A percentile compares a stretch with the other conserved stretches of the same genome.
Evolutionary conservation across 768 basidiomycete species (phyloP).

Genomic region (Panus rudis): DNA sequence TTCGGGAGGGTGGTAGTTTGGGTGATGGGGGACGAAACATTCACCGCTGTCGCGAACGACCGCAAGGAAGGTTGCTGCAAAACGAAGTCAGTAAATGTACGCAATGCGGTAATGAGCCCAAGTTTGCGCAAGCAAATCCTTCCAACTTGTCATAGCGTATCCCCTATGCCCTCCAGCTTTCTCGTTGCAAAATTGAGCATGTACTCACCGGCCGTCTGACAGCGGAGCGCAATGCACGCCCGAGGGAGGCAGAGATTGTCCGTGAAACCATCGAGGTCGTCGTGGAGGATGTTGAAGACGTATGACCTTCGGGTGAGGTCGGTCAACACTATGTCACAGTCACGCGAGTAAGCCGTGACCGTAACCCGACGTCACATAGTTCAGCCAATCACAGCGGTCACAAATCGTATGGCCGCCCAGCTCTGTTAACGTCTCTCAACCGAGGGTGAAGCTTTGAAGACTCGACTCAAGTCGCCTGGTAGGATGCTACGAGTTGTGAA

Average conservation of each 20-base stretch:
- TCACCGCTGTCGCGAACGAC: slow-evolving; percentile 68
- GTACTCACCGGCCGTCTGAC: slow-evolving; percentile 30
- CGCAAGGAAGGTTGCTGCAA: slow-evolving; percentile 30
- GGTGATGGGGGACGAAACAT: slow-evolving; percentile 65
- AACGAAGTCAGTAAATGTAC: background rate
- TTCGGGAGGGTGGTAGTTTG: slow-evolving; percentile 90
- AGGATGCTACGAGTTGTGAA: no score
- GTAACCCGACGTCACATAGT: no score
- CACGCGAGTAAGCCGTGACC: no score
- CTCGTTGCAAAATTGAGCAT: background rate
- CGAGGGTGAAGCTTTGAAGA: no score
- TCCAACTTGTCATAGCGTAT: background rate
- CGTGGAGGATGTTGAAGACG: slow-evolving; percentile 22
- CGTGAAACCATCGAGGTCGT: slow-evolving; percentile 39
- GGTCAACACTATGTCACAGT: no score
- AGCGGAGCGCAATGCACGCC: slow-evolving; percentile 35
- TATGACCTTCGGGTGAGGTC: no score
- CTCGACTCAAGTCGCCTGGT: no score
- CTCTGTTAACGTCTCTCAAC: no score
- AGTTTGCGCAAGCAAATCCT: slow-evolving; percentile 3
- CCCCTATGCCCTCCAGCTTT: background rate
- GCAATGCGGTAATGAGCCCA: slow-evolving; percentile 7
- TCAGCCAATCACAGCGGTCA: no score
- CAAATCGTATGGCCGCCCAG: no score
- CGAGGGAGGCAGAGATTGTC: slow-evolving; percentile 38